Conservation (phyloP, 2,329 filamentous ascomycete genomes). For the Colletotrichum lini region DNA sequence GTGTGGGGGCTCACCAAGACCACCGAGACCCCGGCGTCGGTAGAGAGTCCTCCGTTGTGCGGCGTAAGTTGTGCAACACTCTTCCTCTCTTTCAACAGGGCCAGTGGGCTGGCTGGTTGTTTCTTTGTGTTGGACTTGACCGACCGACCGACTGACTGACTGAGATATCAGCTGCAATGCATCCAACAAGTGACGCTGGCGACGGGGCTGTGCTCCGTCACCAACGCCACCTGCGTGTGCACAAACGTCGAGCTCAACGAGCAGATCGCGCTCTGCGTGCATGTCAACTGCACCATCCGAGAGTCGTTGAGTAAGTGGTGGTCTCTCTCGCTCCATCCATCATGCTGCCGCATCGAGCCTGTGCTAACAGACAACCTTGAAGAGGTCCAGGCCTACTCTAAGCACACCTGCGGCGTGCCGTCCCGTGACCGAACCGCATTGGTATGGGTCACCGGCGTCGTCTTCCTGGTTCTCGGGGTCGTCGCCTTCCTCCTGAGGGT, state of each 20-base stretch:
- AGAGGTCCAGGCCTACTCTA: constrained; percentile 45
- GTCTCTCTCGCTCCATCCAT: neutral
- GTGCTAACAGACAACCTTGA: neutral
- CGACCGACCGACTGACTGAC: constrained; percentile 21
- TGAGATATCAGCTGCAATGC: constrained; percentile 41
- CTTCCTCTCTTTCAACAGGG: too few species aligned
- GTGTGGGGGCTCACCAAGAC: constrained; percentile 31
- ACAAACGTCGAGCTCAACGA: constrained; percentile 44
- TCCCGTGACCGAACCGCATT: constrained; percentile 47
- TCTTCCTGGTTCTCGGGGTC: constrained; percentile 49
- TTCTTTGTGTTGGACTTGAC: neutral
- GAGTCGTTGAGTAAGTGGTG: constrained; percentile 36
- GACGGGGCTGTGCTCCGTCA: constrained; percentile 35
- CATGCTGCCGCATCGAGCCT: neutral
- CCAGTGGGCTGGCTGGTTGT: neutral
- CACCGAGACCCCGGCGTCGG: constrained; percentile 21
- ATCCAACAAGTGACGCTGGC: constrained; percentile 38
- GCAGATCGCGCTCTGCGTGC: constrained; percentile 43
- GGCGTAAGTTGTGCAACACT: constrained; percentile 38
- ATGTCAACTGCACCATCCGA: constrained; percentile 42
- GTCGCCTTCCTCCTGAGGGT: constrained; percentile 50
- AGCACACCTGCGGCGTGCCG: constrained; percentile 46
- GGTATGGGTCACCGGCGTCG: constrained; percentile 47
- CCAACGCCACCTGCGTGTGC: constrained; percentile 45
- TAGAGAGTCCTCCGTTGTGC: constrained; percentile 39